Evolutionary conservation across 2,329 filamentous ascomycete species (phyloP).

Genomic region (Sporothrix protearum): DNA sequence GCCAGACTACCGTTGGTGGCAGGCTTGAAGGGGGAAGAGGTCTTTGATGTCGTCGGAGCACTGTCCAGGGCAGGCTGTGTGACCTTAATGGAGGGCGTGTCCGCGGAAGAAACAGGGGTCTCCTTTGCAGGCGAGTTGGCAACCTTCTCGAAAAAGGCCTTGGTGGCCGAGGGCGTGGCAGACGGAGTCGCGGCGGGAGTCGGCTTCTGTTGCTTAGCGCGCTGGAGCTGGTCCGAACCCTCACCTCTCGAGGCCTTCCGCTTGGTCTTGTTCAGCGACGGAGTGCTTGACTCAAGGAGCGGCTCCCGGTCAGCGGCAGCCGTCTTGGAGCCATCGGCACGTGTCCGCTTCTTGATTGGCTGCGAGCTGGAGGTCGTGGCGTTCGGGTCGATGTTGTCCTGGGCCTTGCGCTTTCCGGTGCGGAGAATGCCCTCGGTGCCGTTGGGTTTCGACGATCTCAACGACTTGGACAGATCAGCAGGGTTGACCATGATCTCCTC

Average conservation of each 20-base stretch:
- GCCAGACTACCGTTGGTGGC: constrained; percentile 39
- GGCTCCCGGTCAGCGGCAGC: constrained; percentile 39
- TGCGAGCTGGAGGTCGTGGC: constrained; percentile 36
- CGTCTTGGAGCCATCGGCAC: constrained; percentile 32
- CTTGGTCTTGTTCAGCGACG: constrained; percentile 48
- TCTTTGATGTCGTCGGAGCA: constrained; percentile 25
- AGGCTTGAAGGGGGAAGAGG: constrained; percentile 33
- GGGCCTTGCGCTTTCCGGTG: constrained; percentile 54
- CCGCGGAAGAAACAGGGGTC: constrained; percentile 24
- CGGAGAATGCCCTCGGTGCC: constrained; percentile 36
- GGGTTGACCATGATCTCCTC: neutral
- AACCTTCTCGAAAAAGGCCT: constrained; percentile 55
- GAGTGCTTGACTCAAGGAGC: constrained; percentile 36
- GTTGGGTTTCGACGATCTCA: constrained; percentile 32
- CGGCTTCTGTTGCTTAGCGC: constrained; percentile 50
- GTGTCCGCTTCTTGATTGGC: constrained; percentile 48
- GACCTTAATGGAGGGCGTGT: constrained; percentile 15
- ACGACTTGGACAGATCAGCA: constrained; percentile 28
- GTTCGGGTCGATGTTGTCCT: constrained; percentile 45
- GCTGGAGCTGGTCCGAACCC: constrained; percentile 46
- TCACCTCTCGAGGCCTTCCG: constrained; percentile 48
- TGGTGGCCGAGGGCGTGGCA: constrained; percentile 49
- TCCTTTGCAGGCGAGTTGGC: constrained; percentile 48
- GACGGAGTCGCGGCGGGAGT: constrained; percentile 11
- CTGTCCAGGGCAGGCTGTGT: constrained; percentile 33